phyloP scores from a whole-genome alignment of 169 alveolate genomes.

The Cryptosporidium parvum region DNA sequence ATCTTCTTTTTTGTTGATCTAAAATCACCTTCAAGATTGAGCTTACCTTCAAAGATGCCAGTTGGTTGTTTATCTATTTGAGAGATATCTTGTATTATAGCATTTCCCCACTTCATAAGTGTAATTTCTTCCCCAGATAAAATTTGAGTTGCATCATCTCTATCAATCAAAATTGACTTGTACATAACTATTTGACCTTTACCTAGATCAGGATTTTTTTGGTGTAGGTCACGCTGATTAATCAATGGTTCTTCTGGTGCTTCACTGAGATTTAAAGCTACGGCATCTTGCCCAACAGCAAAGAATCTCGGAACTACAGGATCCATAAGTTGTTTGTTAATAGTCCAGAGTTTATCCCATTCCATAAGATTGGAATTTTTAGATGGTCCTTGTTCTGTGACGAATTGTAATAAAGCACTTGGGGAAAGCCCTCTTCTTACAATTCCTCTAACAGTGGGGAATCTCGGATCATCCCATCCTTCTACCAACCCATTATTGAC shows the following conservation, averaged over 20 bases:
- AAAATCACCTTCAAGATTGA: slow-evolving; percentile 91
- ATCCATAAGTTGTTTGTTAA: slow-evolving; percentile 94
- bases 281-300: slow-evolving; percentile 88
- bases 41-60: slow-evolving; percentile 81
- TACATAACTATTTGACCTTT: slow-evolving; percentile 84
- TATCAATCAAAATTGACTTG: slow-evolving; percentile 86
- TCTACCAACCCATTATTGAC: slow-evolving; percentile 93
- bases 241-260: slow-evolving; percentile 81
- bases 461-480: slow-evolving; percentile 98
- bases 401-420: slow-evolving; percentile 96
- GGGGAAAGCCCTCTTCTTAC: slow-evolving; percentile 97
- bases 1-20: slow-evolving; percentile 94
- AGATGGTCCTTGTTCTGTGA: slow-evolving; percentile 97
- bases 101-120: slow-evolving; percentile 97
- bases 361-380: slow-evolving; percentile 97
- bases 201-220: slow-evolving; percentile 93
- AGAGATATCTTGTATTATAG: slow-evolving; percentile 84
- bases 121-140: slow-evolving; percentile 94
- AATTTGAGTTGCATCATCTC: slow-evolving; percentile 92
- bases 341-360: slow-evolving; percentile 99
- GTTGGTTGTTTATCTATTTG: slow-evolving; percentile 79
- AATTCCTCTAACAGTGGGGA: slow-evolving; percentile 98
- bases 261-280: slow-evolving; percentile 80
- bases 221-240: slow-evolving; percentile 91
- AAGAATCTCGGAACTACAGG: slow-evolving; percentile 94